Percentiles rank a stretch among this genome's conserved stretches.
These are phyloP conservation scores for Backusella australiensis DNA, from an alignment of 192 early-diverging fungal genomes.

Conservation along the genomic window DNA sequence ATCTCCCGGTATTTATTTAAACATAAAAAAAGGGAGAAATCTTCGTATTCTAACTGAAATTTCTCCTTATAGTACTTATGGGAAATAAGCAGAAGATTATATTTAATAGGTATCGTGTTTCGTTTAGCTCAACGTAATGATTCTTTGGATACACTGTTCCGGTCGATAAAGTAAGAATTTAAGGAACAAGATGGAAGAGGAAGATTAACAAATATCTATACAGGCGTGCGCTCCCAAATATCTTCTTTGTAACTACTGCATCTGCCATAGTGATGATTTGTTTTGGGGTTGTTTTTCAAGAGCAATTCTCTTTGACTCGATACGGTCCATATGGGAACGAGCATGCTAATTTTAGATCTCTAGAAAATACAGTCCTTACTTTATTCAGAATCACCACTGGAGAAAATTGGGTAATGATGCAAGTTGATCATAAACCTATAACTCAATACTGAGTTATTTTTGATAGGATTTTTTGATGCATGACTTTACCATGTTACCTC, in stretches of 20 bases:
- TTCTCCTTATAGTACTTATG: not conserved
- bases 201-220: not conserved
- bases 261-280: conserved; percentile 14
- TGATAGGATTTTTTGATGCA: conserved; percentile 24
- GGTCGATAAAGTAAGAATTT: conserved; percentile 15
- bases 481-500: conserved; percentile 17
- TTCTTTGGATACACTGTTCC: conserved; percentile 18
- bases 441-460: not conserved
- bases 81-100: conserved; percentile 8
- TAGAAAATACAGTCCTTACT: conserved; percentile 6
- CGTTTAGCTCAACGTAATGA: conserved; percentile 21
- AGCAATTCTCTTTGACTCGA: conserved; percentile 16
- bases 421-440: not conserved
- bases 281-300: conserved; percentile 27
- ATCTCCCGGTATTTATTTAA: not conserved
- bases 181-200: not conserved
- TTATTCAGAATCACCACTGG: conserved; percentile 31
- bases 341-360: conserved; percentile 20
- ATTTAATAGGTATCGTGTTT: conserved; percentile 12
- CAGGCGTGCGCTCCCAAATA: conserved; percentile 22
- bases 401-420: conserved; percentile 28
- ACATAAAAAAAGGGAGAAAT: not conserved
- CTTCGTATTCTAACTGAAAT: not conserved
- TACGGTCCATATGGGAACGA: conserved; percentile 21
- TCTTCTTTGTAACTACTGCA: conserved; percentile 19